Evolutionary conservation across 2,329 filamentous ascomycete genomes (phyloP), one percentile per base, ranked within the genome.

Genomic region (Scedosporium boydii): DNA sequence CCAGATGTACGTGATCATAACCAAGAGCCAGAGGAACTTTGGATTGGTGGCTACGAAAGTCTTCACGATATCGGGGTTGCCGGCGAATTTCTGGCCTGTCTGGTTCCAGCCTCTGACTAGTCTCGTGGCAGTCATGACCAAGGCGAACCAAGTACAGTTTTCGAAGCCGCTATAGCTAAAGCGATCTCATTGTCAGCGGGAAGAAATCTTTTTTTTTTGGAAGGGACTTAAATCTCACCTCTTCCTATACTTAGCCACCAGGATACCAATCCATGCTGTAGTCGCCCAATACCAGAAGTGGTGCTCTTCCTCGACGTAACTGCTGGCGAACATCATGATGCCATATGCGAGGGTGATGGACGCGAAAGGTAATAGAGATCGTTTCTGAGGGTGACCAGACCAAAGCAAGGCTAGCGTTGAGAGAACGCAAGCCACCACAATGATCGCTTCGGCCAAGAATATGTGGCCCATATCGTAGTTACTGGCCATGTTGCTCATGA

Each of bases 261-360:
- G 75, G 34, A 80, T 77, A 1, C 78, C 74, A 38, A 89, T 70
- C 90, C 90, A 96, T 6, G 85, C 82, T 0, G 88, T 87, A 0
- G 88, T 83, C 1, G 85, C 76, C 92, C 93, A 98, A 75, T 99
- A 98, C 95, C 95, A 99, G 72, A 96, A 97, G 67, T 98, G 91
- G 59, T 99, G 95, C 73, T 99, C 95, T 75, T 99, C 95, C 74
- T 99, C 95, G 2, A 99, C 91, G 72, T 95, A 99, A 70, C 93
- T 98, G 72, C 91, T 96, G 9, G 93, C 93, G 75, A 98, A 98
- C 93, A 98, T 98, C 86, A 97, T 96, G 44, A 85, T 73, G 1
- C 87, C 86, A 70, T 98, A 96, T 0, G 82, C 73, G 0, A 87
- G 58, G 0, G 82, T 82, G 34, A 86, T 77, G 2, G 81, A 65